phyloP scores from a whole-genome alignment of 2,329 filamentous ascomycete species.

The Xylaria multiplex region DNA sequence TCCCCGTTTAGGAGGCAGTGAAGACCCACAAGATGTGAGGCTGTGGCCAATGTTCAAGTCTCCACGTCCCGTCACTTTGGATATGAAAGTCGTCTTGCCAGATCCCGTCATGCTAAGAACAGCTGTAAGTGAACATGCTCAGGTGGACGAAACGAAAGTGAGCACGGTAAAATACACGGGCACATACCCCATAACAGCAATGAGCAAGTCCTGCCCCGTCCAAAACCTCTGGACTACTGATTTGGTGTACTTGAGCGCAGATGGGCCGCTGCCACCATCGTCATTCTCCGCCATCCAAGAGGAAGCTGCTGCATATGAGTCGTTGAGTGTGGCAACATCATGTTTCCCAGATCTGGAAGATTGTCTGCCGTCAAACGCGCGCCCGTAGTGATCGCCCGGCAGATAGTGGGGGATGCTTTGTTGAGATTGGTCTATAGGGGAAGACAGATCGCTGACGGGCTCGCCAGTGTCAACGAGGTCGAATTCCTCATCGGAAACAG shows the following conservation, averaged over 20 bases:
- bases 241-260: conserved; percentile 34
- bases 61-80: conserved; percentile 48
- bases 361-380: conserved; percentile 18
- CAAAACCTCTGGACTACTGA: conserved; percentile 31
- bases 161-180: background rate
- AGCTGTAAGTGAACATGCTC: background rate
- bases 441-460: conserved; percentile 34
- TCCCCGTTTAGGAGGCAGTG: background rate
- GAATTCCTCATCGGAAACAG: conserved; percentile 36
- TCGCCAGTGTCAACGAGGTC: conserved; percentile 29
- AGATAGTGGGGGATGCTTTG: background rate
- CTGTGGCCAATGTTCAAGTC: conserved; percentile 50
- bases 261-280: background rate
- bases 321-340: conserved; percentile 3
- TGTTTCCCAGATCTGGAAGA: background rate
- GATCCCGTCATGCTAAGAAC: conserved; percentile 50
- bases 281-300: conserved; percentile 16
- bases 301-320: conserved; percentile 16
- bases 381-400: conserved; percentile 27
- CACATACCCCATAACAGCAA: conserved; percentile 41
- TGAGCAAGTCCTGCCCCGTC: conserved; percentile 34
- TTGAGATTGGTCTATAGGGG: conserved; percentile 18
- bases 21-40: conserved; percentile 48
- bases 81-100: conserved; percentile 53
- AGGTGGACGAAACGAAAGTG: background rate